phyloP scores from a whole-genome alignment of 2,329 filamentous ascomycete species.

The Phyllosticta citrichinensis region DNA sequence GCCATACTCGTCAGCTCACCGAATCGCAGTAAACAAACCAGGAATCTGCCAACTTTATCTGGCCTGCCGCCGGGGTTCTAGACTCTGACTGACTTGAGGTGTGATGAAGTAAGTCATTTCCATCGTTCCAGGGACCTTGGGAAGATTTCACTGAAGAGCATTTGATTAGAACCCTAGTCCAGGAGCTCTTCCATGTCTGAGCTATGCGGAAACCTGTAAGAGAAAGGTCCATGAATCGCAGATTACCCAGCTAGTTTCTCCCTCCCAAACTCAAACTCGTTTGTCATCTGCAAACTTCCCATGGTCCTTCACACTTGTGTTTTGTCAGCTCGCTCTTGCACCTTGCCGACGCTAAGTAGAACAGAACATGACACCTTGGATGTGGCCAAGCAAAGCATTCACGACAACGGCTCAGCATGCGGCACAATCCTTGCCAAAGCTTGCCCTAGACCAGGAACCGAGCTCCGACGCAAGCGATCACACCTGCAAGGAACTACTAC shows the following conservation, averaged over 20 bases:
- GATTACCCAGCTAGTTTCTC: background rate
- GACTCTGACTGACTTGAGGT: background rate
- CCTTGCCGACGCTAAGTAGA: background rate
- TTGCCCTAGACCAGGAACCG: background rate
- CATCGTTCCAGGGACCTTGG: background rate
- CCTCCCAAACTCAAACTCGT: background rate
- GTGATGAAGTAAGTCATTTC: background rate
- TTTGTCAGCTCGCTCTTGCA: background rate
- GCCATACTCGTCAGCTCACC: background rate
- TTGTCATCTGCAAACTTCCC: background rate
- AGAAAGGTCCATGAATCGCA: background rate
- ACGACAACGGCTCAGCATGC: background rate
- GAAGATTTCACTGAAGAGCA: background rate
- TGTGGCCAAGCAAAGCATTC: background rate
- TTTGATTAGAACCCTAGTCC: background rate
- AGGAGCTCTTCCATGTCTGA: background rate
- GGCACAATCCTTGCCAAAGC: background rate
- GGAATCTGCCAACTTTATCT: background rate
- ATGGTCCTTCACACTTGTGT: background rate
- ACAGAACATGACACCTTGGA: background rate
- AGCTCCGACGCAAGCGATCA: background rate
- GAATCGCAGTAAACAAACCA: background rate
- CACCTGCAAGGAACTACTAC: background rate
- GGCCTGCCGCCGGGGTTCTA: background rate
- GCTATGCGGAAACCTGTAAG: background rate